Evolutionary conservation across 2,329 filamentous ascomycete species (phyloP), one percentile per base, ranked within the genome.

Genomic region (Hypoxylon sp.): DNA sequence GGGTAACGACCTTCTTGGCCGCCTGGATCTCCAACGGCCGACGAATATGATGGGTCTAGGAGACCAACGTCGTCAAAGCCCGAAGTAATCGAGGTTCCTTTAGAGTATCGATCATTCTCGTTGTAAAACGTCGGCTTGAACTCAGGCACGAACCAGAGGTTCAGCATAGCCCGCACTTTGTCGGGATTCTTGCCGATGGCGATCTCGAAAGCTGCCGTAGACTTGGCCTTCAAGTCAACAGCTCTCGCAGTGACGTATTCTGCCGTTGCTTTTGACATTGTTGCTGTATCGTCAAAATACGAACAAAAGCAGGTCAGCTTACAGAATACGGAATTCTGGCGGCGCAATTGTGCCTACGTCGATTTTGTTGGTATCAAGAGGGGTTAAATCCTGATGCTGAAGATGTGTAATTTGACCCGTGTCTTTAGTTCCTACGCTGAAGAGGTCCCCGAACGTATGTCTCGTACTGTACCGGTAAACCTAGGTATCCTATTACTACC

Each of bases 51-150:
- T 5, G 64, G 58, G 11, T 68, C 68, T 1, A 74, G 49, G 28
- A 75, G 57, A 30, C 72, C 74, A 43, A 75, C 65, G 23, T 74
- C 73, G 10, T 67, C 62, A 14, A 74, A 63, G 5, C 67, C 68
- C 41, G 23, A 68, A 25, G 11, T 25, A 23, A 28, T 67, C 19
- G 51, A 60, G 2, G 34, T 2, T 13, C 45, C 56, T 17, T 41
- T 32, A 17, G 50, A 30, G 34, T 61, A 60, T 46, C 63, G 43
- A 11, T 63, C 28, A 2, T 41, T 23, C 19, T 69, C 69, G 6
- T 70, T 23, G 41, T 72, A 69, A 52, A 76, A 76, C 9, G 58
- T 69, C 1, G 74, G 73, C 32, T 72, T 73, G 59, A 74, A 72
- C n/a, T 67, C 60, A 10, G 74, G 72, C 1, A 71, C 71, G 32